A percentile compares a stretch with the other conserved stretches of the same genome.
phyloP scores from a whole-genome alignment of 73 alveolate species.

The Paraurostyla sp. region DNA sequence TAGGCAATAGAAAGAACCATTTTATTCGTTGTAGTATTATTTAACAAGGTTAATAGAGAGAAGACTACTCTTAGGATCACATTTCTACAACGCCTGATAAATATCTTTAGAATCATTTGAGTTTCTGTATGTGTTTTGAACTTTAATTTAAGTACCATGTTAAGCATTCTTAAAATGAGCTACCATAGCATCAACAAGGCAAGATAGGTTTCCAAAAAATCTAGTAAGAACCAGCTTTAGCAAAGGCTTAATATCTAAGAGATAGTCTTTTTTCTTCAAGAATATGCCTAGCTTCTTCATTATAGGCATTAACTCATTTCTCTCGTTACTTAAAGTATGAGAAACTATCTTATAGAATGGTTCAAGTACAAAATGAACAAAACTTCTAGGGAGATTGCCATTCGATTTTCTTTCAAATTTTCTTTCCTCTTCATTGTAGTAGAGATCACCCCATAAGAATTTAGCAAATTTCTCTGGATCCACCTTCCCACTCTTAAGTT shows the following conservation, averaged over 20 bases:
- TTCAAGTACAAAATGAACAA: constrained; percentile 93
- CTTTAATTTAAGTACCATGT: constrained; percentile 88
- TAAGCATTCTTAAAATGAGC: constrained; percentile 87
- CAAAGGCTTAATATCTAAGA: constrained; percentile 93
- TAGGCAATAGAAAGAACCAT: constrained; percentile 94
- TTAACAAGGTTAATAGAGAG: constrained; percentile 84
- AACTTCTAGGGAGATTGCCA: constrained; percentile 89
- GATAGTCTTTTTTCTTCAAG: constrained; percentile 87
- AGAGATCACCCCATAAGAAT: constrained; percentile 99
- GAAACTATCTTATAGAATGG: constrained; percentile 96
- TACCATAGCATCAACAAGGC: constrained; percentile 87
- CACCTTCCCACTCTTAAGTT: constrained; percentile 36
- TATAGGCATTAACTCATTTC: constrained; percentile 85
- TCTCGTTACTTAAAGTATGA: constrained; percentile 90
- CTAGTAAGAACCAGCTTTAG: constrained; percentile 87
- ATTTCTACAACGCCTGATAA: constrained; percentile 77
- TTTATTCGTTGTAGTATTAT: constrained; percentile 93
- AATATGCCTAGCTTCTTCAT: constrained; percentile 83
- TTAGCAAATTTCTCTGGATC: constrained; percentile 90
- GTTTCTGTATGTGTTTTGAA: constrained; percentile 84
- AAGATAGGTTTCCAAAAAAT: constrained; percentile 85
- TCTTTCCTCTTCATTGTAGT: constrained; percentile 89
- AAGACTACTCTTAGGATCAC: constrained; percentile 88
- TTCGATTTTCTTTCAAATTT: constrained; percentile 82
- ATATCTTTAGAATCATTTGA: constrained; percentile 66